These are phyloP conservation scores for Parastagonospora avenae DNA, from an alignment of 2,329 filamentous ascomycete genomes.

Conservation along the genomic window DNA sequence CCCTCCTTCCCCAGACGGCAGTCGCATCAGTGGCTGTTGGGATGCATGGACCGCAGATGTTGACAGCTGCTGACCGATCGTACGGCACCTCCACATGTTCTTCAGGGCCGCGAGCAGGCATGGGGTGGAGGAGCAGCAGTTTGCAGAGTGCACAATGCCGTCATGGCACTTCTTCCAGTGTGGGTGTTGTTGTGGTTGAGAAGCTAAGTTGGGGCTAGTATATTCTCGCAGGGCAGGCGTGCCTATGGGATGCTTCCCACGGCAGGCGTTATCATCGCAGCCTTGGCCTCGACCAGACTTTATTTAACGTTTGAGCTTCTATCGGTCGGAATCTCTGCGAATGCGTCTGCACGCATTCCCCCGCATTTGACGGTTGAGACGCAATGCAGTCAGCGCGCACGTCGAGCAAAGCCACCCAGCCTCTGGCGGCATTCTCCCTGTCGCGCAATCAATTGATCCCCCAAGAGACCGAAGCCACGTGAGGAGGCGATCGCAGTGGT, in stretches of 20 bases:
- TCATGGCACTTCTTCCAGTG: not conserved
- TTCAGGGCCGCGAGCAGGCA: not conserved
- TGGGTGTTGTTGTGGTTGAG: constrained; percentile 1
- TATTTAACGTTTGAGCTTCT: too few relatives aligned
- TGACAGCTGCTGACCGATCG: not conserved
- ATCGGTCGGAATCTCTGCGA: too few relatives aligned
- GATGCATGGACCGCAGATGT: too few relatives aligned
- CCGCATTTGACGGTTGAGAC: not conserved
- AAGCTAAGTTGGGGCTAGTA: not conserved
- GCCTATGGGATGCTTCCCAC: not conserved
- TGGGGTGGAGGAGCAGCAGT: not conserved
- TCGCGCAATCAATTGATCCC: not conserved
- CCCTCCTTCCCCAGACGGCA: too few relatives aligned
- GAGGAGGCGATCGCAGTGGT: constrained; percentile 12
- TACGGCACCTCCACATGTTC: constrained; percentile 2
- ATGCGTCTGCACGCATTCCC: not conserved
- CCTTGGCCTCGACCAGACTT: too few relatives aligned
- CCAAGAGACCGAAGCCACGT: constrained; percentile 2
- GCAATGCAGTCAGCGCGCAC: constrained; percentile 1
- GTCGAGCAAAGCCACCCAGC: not conserved
- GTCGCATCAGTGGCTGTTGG: too few relatives aligned
- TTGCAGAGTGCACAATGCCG: not conserved
- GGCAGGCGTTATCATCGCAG: not conserved
- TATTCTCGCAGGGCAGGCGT: not conserved
- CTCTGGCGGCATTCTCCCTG: not conserved